A percentile compares a stretch with the other conserved stretches of the same genome.
Evolutionary conservation across 2,329 filamentous ascomycete genomes (phyloP).

Genomic region (Pseudocercospora vitis): DNA sequence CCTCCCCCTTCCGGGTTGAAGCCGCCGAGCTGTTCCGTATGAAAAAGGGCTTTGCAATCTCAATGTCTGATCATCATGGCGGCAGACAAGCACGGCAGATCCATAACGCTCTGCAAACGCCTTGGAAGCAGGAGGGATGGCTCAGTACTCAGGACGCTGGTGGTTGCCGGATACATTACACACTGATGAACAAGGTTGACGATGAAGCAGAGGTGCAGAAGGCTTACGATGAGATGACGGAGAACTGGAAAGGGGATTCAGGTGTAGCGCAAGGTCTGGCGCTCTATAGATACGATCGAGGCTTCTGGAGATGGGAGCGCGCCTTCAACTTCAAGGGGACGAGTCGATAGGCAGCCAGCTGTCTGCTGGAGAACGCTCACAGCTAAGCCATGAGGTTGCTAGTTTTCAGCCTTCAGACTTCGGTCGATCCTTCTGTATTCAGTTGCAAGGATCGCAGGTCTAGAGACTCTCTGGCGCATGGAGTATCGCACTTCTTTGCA

Average conservation of each 20-base stretch:
- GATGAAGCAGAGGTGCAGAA: slow-evolving; percentile 41
- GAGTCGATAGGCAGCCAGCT: too few species aligned
- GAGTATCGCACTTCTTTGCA: too few species aligned
- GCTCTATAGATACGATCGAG: slow-evolving; percentile 46
- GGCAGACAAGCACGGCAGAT: slow-evolving; percentile 37
- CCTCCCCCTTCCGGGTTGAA: slow-evolving; percentile 40
- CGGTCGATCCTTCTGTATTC: too few species aligned
- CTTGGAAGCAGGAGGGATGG: slow-evolving; percentile 41
- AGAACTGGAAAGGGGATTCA: slow-evolving; percentile 36
- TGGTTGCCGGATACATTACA: slow-evolving; percentile 46
- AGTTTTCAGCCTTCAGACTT: too few species aligned
- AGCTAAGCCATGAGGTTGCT: too few species aligned
- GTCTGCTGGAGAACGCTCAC: too few species aligned
- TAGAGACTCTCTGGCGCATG: too few species aligned
- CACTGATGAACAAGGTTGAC: slow-evolving; percentile 50
- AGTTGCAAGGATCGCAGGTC: too few species aligned
- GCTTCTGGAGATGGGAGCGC: slow-evolving; percentile 43
- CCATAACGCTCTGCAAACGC: slow-evolving; percentile 38
- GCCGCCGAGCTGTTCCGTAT: slow-evolving; percentile 44
- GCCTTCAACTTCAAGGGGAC: slow-evolving; percentile 38
- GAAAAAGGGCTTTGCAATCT: slow-evolving; percentile 45
- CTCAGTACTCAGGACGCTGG: slow-evolving; percentile 47
- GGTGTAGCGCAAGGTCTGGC: slow-evolving; percentile 43
- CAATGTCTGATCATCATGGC: slow-evolving; percentile 36
- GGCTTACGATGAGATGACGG: slow-evolving; percentile 40